These are phyloP conservation scores for Noccaea caerulescens DNA, from an alignment of 345 rosid species.

Conservation along the genomic window DNA sequence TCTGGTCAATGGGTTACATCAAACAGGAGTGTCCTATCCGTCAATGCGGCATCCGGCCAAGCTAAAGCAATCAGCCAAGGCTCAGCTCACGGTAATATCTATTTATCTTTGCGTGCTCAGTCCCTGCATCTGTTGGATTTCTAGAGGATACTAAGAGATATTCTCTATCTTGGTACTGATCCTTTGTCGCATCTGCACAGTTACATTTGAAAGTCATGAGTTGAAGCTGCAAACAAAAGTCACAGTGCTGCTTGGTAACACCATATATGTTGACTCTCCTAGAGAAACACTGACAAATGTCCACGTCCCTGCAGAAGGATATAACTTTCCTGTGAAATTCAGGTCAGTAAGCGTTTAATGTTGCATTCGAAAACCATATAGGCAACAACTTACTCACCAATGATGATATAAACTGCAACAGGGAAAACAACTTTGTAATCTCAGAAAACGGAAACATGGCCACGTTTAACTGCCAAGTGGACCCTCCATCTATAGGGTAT, in stretches of 20 bases:
- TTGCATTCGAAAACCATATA: conserved; percentile 1
- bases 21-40: conserved; percentile 60
- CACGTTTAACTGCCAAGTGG: conserved; percentile 67
- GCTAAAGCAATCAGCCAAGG: conserved; percentile 75
- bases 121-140: not conserved
- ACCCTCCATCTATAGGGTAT: conserved; percentile 87
- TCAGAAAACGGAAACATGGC: conserved; percentile 41
- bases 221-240: conserved; percentile 68
- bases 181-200: conserved; percentile 52
- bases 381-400: not conserved
- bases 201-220: conserved; percentile 60
- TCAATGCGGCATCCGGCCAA: conserved; percentile 67
- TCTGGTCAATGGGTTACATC: conserved; percentile 74
- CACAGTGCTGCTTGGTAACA: conserved; percentile 61
- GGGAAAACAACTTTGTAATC: conserved; percentile 47
- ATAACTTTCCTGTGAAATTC: conserved; percentile 70
- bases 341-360: conserved; percentile 54
- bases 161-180: conserved; percentile 25
- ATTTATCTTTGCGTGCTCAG: conserved; percentile 14
- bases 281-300: conserved; percentile 73
- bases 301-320: conserved; percentile 76
- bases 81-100: conserved; percentile 61
- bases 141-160: conserved; percentile 6
- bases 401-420: conserved; percentile 45
- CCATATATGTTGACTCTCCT: conserved; percentile 68